Percentiles rank a stretch among this genome's conserved stretches.
Evolutionary conservation across 345 rosid genomes (phyloP).

Genomic region (Eucalyptus virginea): DNA sequence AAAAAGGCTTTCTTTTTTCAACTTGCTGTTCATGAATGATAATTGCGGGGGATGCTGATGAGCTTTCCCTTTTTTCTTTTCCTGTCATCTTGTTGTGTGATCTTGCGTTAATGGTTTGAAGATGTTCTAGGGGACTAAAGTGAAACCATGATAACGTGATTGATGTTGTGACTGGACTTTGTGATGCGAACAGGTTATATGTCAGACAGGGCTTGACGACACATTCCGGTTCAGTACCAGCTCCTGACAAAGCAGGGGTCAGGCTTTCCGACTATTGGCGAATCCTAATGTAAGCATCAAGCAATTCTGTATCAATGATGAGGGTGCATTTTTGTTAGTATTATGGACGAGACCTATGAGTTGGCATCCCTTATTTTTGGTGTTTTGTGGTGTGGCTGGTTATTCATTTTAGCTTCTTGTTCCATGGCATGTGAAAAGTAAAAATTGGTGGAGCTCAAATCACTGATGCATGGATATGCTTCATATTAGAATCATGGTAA

Average conservation of each 20-base stretch:
- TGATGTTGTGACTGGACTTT: neutral
- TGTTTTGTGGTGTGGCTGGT: neutral
- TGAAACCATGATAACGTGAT: neutral
- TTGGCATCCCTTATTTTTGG: neutral
- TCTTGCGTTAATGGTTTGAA: neutral
- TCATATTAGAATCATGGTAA: neutral
- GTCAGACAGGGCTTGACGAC: slow-evolving; percentile 29
- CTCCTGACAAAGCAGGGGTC: slow-evolving; percentile 27
- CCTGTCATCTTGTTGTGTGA: neutral
- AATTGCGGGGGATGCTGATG: neutral
- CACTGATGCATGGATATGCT: neutral
- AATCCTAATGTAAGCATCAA: slow-evolving; percentile 57
- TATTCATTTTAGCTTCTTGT: neutral
- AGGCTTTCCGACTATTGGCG: slow-evolving; percentile 48
- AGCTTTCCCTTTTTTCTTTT: neutral
- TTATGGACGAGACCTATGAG: neutral
- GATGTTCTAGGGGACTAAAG: neutral
- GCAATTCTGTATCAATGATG: neutral
- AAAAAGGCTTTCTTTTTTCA: neutral
- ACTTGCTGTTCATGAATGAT: neutral
- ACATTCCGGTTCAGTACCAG: slow-evolving; percentile 12
- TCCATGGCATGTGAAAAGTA: neutral
- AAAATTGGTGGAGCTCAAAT: neutral
- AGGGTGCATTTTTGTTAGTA: neutral
- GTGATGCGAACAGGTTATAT: neutral